Base-by-base conservation (phyloP, 1,139 yeast genomes). In the Geotrichum klebahnii region DNA sequence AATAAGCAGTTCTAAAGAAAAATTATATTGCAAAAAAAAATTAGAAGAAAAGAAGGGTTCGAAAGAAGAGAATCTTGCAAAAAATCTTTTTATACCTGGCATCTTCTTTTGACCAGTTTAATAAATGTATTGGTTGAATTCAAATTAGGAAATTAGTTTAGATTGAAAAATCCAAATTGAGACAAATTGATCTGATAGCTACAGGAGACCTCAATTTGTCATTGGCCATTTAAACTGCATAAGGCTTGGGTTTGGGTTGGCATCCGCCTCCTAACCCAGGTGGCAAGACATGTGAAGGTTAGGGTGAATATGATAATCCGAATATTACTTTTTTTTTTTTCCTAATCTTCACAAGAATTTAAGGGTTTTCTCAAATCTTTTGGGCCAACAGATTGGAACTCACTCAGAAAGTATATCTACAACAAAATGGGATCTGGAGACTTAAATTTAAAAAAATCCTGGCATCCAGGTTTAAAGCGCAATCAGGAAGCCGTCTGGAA, bases 381-480 rank as follows among this genome's bases (percentile, higher is more conserved):
- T 14, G 37, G 44, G 16, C 31, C 23, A 28, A 33, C 43, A 22
- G 22, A 26, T 5, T 16, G 37, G 8, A 9, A 33, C 14, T n/a
- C n/a, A n/a, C n/a, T 23, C 5, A 4, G 4, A 3, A 5, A 4
- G n/a, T 35, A 4, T 35, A n/a, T 35, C 39, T 6, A 3, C 19
- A 28, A 38, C 39, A 46, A 23, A 20, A 47, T 48, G 52, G 52
- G 52, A 12, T 32, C 48, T 1, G 89, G 94, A 5, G 96, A 90
- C 67, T 73, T 90, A 57, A 90, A 90, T 65, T 68, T 89, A 53
- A 84, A 90, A 68, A 92, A 92, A 67, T 90, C 97, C 53, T 92
- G 97, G 97, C 89, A 90, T 66, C 97, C 97, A 2, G 90, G 86
- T 38, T 73, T 87, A 46, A 73, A 85, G 60, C 85, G 85, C 67